Percentiles rank a stretch among this genome's conserved stretches.
Conservation (phyloP, 495 filamentous ascomycete species). For the Aspergillus olivimuriae region DNA sequence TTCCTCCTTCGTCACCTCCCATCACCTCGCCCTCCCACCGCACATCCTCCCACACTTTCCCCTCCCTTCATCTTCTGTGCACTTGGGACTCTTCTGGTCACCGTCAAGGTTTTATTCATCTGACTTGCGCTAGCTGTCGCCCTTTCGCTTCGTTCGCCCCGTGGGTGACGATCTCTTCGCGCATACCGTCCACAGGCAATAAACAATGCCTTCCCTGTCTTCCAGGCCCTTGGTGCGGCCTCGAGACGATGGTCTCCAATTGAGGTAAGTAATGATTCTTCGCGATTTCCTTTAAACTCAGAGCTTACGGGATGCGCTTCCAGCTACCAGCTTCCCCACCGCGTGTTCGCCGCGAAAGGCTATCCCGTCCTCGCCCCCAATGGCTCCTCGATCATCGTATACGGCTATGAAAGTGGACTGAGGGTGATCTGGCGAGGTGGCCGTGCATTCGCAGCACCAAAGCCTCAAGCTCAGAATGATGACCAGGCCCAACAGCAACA, state of each 20-base stretch:
- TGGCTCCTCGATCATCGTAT: constrained; percentile 76
- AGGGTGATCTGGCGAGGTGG: constrained; percentile 80
- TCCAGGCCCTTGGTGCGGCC: constrained; percentile 29
- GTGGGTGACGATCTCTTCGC: no score
- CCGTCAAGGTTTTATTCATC: no score
- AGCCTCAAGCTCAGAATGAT: constrained; percentile 16
- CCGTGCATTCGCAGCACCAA: constrained; percentile 48
- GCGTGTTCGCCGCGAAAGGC: constrained; percentile 62
- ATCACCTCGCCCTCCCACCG: neutral
- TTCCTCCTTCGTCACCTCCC: neutral
- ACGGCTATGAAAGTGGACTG: constrained; percentile 74
- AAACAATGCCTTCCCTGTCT: neutral
- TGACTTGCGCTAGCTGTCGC: neutral
- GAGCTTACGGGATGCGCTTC: constrained; percentile 7
- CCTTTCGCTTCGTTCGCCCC: neutral
- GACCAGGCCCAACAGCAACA: constrained; percentile 22
- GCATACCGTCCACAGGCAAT: no score
- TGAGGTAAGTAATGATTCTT: constrained; percentile 50
- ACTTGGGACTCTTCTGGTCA: no score
- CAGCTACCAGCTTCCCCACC: constrained; percentile 72
- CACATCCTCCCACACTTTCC: no score
- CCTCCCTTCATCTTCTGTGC: no score
- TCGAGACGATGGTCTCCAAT: constrained; percentile 43
- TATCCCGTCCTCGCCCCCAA: constrained; percentile 77
- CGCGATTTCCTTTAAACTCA: constrained; percentile 8